Base-by-base conservation (phyloP, 1,284 basidiomycete species). In the Naganishia sp. region DNA sequence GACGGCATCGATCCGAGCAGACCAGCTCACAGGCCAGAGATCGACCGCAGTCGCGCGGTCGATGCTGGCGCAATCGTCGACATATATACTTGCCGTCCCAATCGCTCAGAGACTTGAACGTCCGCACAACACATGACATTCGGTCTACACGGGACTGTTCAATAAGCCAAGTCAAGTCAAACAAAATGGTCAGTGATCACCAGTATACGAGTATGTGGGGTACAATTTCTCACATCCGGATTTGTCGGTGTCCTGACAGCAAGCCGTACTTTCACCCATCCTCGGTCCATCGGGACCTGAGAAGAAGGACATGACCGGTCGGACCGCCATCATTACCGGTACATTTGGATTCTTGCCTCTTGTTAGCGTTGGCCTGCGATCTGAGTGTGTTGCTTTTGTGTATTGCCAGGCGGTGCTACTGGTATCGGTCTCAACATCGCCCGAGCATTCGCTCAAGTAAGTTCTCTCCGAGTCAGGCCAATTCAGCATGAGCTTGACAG, bases 351-450 rank as follows among this genome's bases (percentile, higher is more conserved):
- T 55, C 7, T 16, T 36, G 2, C 60, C 21, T 44, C 28, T 31
- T 16, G 0, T 44, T 53, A 33, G 16, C 55, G 54, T 33, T 25
- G 21, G 21, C 21, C 21, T 21, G 21, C 21, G 21, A 21, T 21
- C 21, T 21, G 21, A 21, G 21, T 21, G 21, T 21, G 21, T 21
- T 21, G 21, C 21, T 21, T 21, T 21, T 21, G 21, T 21, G 21
- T 21, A 21, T 21, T 21, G 21, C 21, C 21, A 21, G 21, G 81
- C 25, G 82, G 79, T 13, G 81, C 81, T 0, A 72, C 73, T 31
- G 81, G 81, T 44, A 81, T 83, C 48, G 80, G 82, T 18, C 80
- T 77, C 60, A 81, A 83, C 66, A 76, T 82, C 54, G 78, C 81
- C 25, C 76, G 76, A 52, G 73, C 79, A n/a, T 75, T 82, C 46